Percentiles rank a stretch among this genome's conserved stretches.
Evolutionary conservation across 345 rosid species (phyloP).

Genomic region (Diplotaxis tenuifolia): DNA sequence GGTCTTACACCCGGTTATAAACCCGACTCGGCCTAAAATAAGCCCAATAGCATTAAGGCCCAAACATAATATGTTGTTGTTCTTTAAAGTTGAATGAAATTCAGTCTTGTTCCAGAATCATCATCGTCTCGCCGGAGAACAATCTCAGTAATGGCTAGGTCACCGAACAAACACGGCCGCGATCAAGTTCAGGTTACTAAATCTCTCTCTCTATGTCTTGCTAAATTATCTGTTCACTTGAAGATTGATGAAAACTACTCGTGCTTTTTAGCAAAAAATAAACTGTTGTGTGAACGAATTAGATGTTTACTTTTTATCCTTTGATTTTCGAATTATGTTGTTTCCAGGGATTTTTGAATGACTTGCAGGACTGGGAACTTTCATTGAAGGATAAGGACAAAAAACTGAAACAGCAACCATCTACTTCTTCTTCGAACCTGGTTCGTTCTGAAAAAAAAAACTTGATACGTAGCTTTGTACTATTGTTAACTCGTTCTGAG

Average conservation of each 20-base stretch:
- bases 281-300: too few species aligned
- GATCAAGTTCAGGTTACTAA: slow-evolving; percentile 56
- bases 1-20: background rate
- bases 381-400: slow-evolving; percentile 60
- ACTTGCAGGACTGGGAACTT: slow-evolving; percentile 94
- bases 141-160: slow-evolving; percentile 34
- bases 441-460: slow-evolving; percentile 28
- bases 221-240: too few species aligned
- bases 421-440: slow-evolving; percentile 35
- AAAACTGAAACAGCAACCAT: slow-evolving; percentile 49
- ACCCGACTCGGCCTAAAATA: background rate
- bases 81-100: background rate
- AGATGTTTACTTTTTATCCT: slow-evolving; percentile 11
- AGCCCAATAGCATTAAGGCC: slow-evolving; percentile 1
- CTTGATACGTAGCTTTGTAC: background rate
- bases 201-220: too few species aligned
- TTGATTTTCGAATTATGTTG: background rate
- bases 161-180: slow-evolving; percentile 58
- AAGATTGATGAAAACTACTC: too few species aligned
- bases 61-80: background rate
- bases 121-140: slow-evolving; percentile 27
- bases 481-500: background rate
- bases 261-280: too few species aligned
- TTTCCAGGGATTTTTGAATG: slow-evolving; percentile 86
- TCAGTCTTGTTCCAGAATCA: background rate